Evolutionary conservation across 2,329 filamentous ascomycete species (phyloP).

Genomic region (Talaromyces atroroseus): DNA sequence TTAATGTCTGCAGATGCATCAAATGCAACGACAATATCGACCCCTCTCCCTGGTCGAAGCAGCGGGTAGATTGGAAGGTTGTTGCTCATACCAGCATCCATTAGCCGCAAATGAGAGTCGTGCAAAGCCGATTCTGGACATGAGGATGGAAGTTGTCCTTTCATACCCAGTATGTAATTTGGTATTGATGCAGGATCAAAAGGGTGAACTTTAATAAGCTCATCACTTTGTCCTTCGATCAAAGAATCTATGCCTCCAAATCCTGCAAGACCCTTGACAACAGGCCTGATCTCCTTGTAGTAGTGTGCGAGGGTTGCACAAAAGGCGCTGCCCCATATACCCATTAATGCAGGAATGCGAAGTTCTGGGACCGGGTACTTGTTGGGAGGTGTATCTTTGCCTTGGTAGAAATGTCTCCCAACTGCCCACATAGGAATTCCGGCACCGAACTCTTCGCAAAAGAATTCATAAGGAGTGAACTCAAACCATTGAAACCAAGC

Average conservation of each 20-base stretch:
- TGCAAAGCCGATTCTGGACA: constrained; percentile 72
- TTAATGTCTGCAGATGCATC: constrained; percentile 91
- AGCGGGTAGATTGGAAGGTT: constrained; percentile 95
- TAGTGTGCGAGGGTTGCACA: constrained; percentile 95
- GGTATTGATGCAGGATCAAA: constrained; percentile 88
- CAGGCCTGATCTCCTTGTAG: constrained; percentile 84
- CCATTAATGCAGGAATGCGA: constrained; percentile 76
- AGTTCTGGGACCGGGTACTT: constrained; percentile 74
- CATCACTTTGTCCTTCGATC: constrained; percentile 74
- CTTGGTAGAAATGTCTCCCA: constrained; percentile 27
- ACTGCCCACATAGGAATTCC: constrained; percentile 34
- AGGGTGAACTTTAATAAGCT: constrained; percentile 86
- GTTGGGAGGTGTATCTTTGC: constrained; percentile 28
- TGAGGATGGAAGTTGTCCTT: constrained; percentile 65
- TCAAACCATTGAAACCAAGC: constrained; percentile 45
- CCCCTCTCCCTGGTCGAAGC: constrained; percentile 76
- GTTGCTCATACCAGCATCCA: constrained; percentile 99
- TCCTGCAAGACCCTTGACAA: constrained; percentile 68
- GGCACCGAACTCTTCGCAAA: constrained; percentile 31
- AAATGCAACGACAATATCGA: constrained; percentile 88
- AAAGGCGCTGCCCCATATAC: constrained; percentile 95
- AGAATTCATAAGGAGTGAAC: constrained; percentile 31
- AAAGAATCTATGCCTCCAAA: constrained; percentile 74
- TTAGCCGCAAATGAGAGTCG: constrained; percentile 68
- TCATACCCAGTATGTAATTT: constrained; percentile 81